Evolutionary conservation across 768 basidiomycete genomes (phyloP), one percentile per base, ranked within the genome.

Genomic region (Ramaria rubella): DNA sequence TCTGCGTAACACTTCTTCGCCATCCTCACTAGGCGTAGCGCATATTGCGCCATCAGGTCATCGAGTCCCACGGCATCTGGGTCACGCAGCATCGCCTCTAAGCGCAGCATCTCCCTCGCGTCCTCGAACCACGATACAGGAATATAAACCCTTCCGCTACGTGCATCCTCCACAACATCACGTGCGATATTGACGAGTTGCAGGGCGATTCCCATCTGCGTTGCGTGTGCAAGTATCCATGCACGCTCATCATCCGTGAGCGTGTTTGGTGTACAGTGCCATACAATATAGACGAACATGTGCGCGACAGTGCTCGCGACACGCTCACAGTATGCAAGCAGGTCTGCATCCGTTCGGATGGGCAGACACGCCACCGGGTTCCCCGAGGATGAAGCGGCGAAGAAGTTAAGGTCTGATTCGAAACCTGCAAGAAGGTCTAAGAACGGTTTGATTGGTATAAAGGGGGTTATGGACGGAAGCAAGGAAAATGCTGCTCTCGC

Each of bases 141-240:
- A 4, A 61, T 26, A 49, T 61, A 61, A 11, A 26, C 33, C 31
- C 60, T 31, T 11, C 58, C 57, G n/a, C 55, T 38, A 14, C 19
- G 6, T 2, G 59, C 60, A 45, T 61, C 60, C 11, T 24, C 53
- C 14, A 40, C 40, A 17, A 61, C n/a, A 33, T 61, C 60, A 17
- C 60, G 44, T 5, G 60, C 60, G 40, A 61, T 52, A 53, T 61
- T 61, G 30, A 61, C 58, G 40, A 61, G 55, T 46, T 61, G 60
- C 15, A 61, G 55, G 5, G 60, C 59, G 30, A 56, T 36, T 14
- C 60, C 60, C 60, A 61, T 61, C 34, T 61, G 29, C 29, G 50
- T 44, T 8, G 51, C 44, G 8, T 49, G 30, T n/a, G 44, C 21
- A 17, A 59, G 45, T 4, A 59, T 12, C 31, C 43, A 49, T 29